A percentile compares a stretch with the other conserved stretches of the same genome.
These are phyloP conservation scores for Aspergillus sp. DNA, from an alignment of 2,329 filamentous ascomycete species.

Conservation along the genomic window DNA sequence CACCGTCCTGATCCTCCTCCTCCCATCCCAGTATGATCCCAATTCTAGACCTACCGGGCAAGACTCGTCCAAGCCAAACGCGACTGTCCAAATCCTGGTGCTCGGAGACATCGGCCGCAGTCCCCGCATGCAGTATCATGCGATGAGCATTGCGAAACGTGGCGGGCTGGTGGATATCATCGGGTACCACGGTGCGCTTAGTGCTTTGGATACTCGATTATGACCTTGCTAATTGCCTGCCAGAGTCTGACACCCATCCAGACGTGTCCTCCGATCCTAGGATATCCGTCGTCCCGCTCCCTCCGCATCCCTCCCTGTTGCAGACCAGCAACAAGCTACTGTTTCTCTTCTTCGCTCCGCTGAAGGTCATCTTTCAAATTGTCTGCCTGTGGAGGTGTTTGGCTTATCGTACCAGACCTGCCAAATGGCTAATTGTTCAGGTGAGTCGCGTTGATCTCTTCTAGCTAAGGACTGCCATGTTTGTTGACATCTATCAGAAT, in stretches of 20 bases:
- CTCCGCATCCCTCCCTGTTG: conserved; percentile 56
- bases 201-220: conserved; percentile 1
- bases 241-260: conserved; percentile 72
- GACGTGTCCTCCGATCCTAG: conserved; percentile 59
- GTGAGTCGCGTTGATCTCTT: no score
- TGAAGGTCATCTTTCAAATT: conserved; percentile 80
- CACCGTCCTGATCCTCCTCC: conserved; percentile 42
- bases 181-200: conserved; percentile 64
- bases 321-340: conserved; percentile 59
- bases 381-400: conserved; percentile 61
- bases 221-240: conserved; percentile 2
- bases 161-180: conserved; percentile 74
- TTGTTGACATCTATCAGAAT: no score
- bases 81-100: conserved; percentile 71
- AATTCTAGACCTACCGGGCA: conserved; percentile 14
- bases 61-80: conserved; percentile 21
- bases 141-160: conserved; percentile 76
- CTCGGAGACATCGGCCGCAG: conserved; percentile 92
- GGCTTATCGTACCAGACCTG: conserved; percentile 62
- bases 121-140: conserved; percentile 98
- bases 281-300: conserved; percentile 63
- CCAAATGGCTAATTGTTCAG: conserved; percentile 78
- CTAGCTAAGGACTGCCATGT: no score
- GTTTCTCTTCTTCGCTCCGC: conserved; percentile 67
- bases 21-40: conserved; percentile 45